A percentile compares a stretch with the other conserved stretches of the same genome.
Evolutionary conservation across 345 rosid species (phyloP).

Genomic region (Eucalyptus fibrosa): DNA sequence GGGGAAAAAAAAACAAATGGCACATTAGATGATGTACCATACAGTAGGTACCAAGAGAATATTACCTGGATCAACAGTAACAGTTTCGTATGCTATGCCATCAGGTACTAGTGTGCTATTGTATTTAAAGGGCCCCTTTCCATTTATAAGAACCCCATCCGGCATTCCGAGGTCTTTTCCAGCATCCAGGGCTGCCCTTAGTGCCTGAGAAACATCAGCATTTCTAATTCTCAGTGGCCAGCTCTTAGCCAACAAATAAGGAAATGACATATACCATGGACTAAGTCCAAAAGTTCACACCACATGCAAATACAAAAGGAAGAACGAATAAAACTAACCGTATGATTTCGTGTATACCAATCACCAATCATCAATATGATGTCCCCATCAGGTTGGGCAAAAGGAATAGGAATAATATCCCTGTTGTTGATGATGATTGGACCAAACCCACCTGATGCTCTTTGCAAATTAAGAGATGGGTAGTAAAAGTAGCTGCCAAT

Average conservation of each 20-base stretch:
- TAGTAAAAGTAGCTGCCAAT: slow-evolving; percentile 89
- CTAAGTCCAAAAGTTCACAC: neutral
- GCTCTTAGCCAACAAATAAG: neutral
- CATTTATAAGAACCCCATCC: slow-evolving; percentile 91
- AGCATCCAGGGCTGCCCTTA: slow-evolving; percentile 56
- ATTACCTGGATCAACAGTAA: slow-evolving; percentile 69
- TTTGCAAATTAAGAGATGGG: slow-evolving; percentile 75
- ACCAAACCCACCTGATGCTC: slow-evolving; percentile 95
- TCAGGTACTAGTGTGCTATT: slow-evolving; percentile 63
- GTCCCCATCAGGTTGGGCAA: slow-evolving; percentile 70
- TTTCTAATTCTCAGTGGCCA: neutral
- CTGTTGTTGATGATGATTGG: slow-evolving; percentile 64
- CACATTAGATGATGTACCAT: neutral
- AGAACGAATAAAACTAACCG: slow-evolving; percentile 30
- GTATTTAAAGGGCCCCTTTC: slow-evolving; percentile 84
- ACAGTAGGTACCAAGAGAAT: neutral
- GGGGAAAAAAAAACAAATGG: neutral
- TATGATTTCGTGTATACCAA: slow-evolving; percentile 76
- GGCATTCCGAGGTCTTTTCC: slow-evolving; percentile 95
- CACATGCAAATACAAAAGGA: neutral
- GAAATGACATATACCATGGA: neutral
- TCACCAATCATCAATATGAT: slow-evolving; percentile 60
- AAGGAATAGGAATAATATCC: slow-evolving; percentile 51
- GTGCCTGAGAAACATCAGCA: slow-evolving; percentile 27
- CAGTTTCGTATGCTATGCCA: slow-evolving; percentile 61